Evolutionary conservation across 176 grass and related monocot genomes (phyloP), one percentile per base, ranked within the genome.

Genomic region (Microstegium vimineum): DNA sequence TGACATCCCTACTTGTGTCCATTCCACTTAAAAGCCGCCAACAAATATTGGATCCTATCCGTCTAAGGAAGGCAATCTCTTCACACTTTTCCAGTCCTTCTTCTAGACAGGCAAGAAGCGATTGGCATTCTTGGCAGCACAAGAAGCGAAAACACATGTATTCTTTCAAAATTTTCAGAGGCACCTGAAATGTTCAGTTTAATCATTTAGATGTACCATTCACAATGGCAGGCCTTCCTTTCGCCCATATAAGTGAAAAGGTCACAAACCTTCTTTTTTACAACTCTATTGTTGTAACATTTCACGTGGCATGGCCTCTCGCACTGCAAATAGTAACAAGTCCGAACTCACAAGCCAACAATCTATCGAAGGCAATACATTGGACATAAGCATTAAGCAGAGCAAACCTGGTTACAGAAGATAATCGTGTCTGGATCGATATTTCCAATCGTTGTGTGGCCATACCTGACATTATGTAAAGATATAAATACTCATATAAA

Each of bases 331-430:
- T 75, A 87, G 6, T 74, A 83, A 88, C 16, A 27, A 15, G 22
- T 6, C 79, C 84, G 64, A 87, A 51, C 78, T 81, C 59, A 40
- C 43, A 71, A 81, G 62, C 56, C 57, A 88, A 18, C 16, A 80
- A 79, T 76, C 31, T 69, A 73, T 49, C 66, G 78, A 85, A 82
- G 15, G 63, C 15, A 74, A 40, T n/a, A 41, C 31, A 71, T n/a
- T 72, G 18, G 72, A 68, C 37, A 73, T 60, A 82, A 74, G 7
- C 36, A 62, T 18, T 27, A 73, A 54, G 49, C 41, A 67, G 30
- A 84, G 81, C 67, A 78, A 67, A 92, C 90, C 85, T 97, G 94
- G 84, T 89, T 89, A 90, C 94, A 97, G 77, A 93, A 97, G 73
- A 91, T 73, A 42, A 93, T 86, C 61, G 74, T 84, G 38, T 89